These are phyloP conservation scores for Blepharisma undulans DNA, from an alignment of 169 alveolate genomes.

Conservation along the genomic window DNA sequence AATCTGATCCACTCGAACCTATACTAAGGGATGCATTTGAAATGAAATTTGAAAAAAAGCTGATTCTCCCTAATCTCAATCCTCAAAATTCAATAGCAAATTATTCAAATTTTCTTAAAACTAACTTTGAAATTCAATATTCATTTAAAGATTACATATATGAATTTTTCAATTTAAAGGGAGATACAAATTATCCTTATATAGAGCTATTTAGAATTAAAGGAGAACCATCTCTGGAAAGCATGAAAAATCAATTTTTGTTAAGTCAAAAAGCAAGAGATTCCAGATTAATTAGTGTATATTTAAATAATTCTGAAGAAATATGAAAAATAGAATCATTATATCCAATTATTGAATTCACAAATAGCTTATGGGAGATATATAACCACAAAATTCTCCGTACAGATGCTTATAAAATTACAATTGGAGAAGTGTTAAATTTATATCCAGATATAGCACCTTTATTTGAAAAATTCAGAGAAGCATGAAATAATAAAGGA, in stretches of 20 bases:
- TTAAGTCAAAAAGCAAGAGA: neutral
- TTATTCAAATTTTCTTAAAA: neutral
- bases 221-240: neutral
- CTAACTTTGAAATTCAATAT: neutral
- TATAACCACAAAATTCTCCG: slow-evolving; percentile 7
- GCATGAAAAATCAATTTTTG: neutral
- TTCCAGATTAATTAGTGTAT: neutral
- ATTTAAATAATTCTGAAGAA: neutral
- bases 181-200: neutral
- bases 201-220: neutral
- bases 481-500: neutral
- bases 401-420: neutral
- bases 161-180: neutral
- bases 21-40: neutral
- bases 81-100: neutral
- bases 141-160: neutral
- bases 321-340: neutral
- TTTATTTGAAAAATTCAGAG: neutral
- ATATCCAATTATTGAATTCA: neutral
- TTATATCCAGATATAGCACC: neutral
- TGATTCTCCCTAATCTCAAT: neutral
- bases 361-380: neutral
- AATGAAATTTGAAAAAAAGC: neutral
- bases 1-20: neutral
- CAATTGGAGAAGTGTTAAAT: neutral